Base-by-base conservation (phyloP, 805 yeast genomes). In the Suhomyces tanzawaensis region DNA sequence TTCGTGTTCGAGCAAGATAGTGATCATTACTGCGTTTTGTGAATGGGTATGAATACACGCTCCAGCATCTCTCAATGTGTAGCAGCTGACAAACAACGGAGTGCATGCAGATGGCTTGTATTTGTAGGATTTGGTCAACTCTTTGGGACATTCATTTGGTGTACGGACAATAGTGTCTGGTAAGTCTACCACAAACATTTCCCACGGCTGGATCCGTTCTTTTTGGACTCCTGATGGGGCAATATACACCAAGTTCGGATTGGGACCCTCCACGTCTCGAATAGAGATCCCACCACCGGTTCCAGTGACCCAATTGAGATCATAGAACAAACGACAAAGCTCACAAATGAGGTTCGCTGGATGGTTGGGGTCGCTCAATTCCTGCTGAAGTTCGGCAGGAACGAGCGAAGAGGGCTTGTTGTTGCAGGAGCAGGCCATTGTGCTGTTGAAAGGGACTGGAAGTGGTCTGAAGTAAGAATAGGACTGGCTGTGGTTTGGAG, bases 191-290 rank as follows among this genome's bases (percentile, higher is more conserved):
- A 87, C 87, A 58, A 87, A 87, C 78, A 90, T 74, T 56, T 91
- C 87, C 45, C 75, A 72, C 3, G 95, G 95, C 28, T 72, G 63
- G 78, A 90, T 81, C 43, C 89, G 70, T 58, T 90, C 98, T 64
- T 90, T 90, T 57, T 90, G 96, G 7, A 90, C 95, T 1, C 97
- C 97, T n/a, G 95, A 85, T 4, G 98, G 97, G 0, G 97, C 95
- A 28, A 90, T 73, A 58, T 74, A 90, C 13, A 86, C 77, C 15
- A 66, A 52, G 43, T 78, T 71, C 13, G 67, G 66, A 39, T 66
- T 63, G 9, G 29, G 35, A 1, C 71, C 74, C 2, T 74, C 71
- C 11, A 51, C 54, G 34, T 76, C 71, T 38, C 82, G 64, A 34
- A 90, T 82, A 22, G 95, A 84, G 51, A 91, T 82, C 3, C 97